phyloP scores from a whole-genome alignment of 805 yeast genomes.

The Starmerella kuoi region DNA sequence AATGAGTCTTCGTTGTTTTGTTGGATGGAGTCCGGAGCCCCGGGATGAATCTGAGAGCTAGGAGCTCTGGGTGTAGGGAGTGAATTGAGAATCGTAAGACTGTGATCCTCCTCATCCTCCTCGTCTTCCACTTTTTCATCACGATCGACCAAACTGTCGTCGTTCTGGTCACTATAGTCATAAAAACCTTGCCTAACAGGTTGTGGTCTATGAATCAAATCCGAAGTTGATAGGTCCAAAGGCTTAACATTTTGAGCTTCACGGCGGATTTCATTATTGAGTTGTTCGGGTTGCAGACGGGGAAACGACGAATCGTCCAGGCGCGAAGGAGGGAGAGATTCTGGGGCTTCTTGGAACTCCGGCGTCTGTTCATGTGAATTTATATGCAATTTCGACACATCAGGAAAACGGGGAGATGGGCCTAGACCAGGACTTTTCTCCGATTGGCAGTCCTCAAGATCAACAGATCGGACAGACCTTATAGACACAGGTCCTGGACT shows the following conservation, averaged over 20 bases:
- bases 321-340: background rate
- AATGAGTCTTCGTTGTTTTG: too few relatives aligned
- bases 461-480: constrained; percentile 1
- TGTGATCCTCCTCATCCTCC: constrained; percentile 6
- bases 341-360: background rate
- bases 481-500: constrained; percentile 1
- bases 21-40: too few relatives aligned
- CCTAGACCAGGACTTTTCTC: background rate
- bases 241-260: constrained; percentile 13
- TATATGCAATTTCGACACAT: background rate
- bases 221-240: background rate
- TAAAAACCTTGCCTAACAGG: background rate
- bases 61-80: constrained; percentile 14
- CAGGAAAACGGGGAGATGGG: background rate
- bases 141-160: background rate
- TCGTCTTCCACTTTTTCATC: constrained; percentile 1
- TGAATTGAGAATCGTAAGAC: constrained; percentile 12
- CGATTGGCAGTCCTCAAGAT: constrained; percentile 1
- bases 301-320: background rate
- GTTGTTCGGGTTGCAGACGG: too few relatives aligned
- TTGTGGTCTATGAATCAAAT: background rate
- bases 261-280: constrained; percentile 8
- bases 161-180: background rate
- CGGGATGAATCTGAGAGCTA: background rate
- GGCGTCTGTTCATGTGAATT: background rate